A percentile compares a stretch with the other conserved stretches of the same genome.
phyloP scores from a whole-genome alignment of 148 eudicot genomes.

The Arctostaphylos glauca region DNA sequence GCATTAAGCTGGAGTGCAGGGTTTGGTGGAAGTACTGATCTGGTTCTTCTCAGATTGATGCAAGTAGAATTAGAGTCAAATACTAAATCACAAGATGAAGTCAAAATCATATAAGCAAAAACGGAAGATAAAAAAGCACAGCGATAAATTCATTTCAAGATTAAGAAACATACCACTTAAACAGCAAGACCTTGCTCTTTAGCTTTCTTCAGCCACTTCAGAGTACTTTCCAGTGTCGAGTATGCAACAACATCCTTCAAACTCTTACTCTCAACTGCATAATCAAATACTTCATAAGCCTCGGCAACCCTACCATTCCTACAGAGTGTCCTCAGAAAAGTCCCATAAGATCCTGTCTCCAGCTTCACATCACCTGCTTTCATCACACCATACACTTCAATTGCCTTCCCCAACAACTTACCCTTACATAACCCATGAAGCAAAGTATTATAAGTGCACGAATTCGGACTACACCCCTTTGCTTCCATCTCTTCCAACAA shows the following conservation, averaged over 20 bases:
- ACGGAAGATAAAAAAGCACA: background rate
- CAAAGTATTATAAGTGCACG: conserved; percentile 80
- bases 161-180: conserved; percentile 33
- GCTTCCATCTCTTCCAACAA: conserved; percentile 71
- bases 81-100: background rate
- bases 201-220: conserved; percentile 85
- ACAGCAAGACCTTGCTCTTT: conserved; percentile 78
- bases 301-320: conserved; percentile 74
- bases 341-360: conserved; percentile 70
- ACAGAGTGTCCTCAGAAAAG: conserved; percentile 71
- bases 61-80: background rate
- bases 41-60: background rate
- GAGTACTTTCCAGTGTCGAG: conserved; percentile 62
- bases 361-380: conserved; percentile 53
- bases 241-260: conserved; percentile 70
- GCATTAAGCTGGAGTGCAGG: background rate
- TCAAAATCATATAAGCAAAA: background rate
- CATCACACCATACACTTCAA: conserved; percentile 57
- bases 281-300: conserved; percentile 90
- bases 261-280: conserved; percentile 82
- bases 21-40: background rate
- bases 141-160: background rate
- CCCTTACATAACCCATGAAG: conserved; percentile 81
- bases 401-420: conserved; percentile 53
- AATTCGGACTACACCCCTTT: conserved; percentile 74